These are phyloP conservation scores for Malus sylvestris DNA, from an alignment of 306 rosid species.

Conservation along the genomic window DNA sequence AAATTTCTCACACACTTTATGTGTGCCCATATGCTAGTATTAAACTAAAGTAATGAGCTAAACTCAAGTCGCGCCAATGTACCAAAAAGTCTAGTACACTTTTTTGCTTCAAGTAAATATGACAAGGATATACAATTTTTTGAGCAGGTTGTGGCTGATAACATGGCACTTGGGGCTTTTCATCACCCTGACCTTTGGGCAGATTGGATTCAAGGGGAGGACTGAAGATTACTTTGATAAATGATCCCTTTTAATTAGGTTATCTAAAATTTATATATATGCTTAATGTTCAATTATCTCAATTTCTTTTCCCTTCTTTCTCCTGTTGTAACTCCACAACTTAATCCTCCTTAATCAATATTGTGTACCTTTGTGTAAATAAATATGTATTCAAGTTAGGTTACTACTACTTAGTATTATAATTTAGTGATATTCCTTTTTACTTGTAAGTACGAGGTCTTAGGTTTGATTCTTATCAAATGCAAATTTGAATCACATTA, in stretches of 20 bases:
- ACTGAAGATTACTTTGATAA: conserved; percentile 66
- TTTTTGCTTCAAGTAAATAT: background rate
- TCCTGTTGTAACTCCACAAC: background rate
- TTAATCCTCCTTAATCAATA: background rate
- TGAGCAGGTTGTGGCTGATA: conserved; percentile 73
- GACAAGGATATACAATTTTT: background rate
- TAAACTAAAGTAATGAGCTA: no score
- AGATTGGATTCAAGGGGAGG: conserved; percentile 96
- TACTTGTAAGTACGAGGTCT: no score
- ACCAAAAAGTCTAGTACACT: no score
- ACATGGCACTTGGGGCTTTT: conserved; percentile 89
- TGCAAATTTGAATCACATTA: no score
- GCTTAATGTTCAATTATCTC: background rate
- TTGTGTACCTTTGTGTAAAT: conserved; percentile 6
- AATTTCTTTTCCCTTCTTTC: background rate
- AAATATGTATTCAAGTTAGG: background rate
- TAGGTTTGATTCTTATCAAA: no score
- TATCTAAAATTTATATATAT: background rate
- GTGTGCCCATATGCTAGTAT: no score
- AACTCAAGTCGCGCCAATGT: background rate
- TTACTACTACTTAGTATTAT: no score
- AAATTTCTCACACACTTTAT: no score
- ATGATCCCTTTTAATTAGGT: background rate
- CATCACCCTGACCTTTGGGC: conserved; percentile 75
- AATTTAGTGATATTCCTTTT: no score